phyloP scores from a whole-genome alignment of 441 rosid species.

The Daphne laureola region DNA sequence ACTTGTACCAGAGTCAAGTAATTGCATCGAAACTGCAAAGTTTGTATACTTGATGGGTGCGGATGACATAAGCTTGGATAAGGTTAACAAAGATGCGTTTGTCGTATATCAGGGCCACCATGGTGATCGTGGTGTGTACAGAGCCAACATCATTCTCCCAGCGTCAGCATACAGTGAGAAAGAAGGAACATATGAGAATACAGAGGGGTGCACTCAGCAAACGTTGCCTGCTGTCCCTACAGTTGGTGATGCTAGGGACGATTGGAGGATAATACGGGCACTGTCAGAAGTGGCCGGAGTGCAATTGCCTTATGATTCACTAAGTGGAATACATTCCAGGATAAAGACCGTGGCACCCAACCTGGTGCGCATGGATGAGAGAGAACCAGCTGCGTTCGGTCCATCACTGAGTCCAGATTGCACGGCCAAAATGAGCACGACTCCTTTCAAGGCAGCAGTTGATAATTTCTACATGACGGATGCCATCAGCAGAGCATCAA shows the following conservation, averaged over 20 bases:
- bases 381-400: conserved; percentile 64
- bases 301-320: conserved; percentile 59
- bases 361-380: conserved; percentile 56
- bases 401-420: conserved; percentile 50
- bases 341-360: conserved; percentile 80
- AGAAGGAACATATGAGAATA: conserved; percentile 86
- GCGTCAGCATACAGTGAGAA: conserved; percentile 87
- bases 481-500: conserved; percentile 91
- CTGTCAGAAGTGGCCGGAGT: conserved; percentile 78
- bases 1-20: conserved; percentile 60
- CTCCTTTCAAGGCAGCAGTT: conserved; percentile 45
- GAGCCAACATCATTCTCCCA: conserved; percentile 84
- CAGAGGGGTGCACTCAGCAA: conserved; percentile 79
- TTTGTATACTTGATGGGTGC: conserved; percentile 93
- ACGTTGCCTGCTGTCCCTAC: conserved; percentile 95
- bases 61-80: conserved; percentile 70
- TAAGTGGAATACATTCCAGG: conserved; percentile 54
- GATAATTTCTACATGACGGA: conserved; percentile 94
- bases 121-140: conserved; percentile 74
- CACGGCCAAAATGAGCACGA: conserved; percentile 32
- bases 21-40: conserved; percentile 63
- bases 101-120: conserved; percentile 95
- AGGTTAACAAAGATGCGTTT: conserved; percentile 74
- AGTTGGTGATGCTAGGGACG: conserved; percentile 92
- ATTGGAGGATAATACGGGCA: conserved; percentile 91